A percentile compares a stretch with the other conserved stretches of the same genome.
These are phyloP conservation scores for Nemania sp. DNA, from an alignment of 2,329 filamentous ascomycete genomes.

Conservation along the genomic window DNA sequence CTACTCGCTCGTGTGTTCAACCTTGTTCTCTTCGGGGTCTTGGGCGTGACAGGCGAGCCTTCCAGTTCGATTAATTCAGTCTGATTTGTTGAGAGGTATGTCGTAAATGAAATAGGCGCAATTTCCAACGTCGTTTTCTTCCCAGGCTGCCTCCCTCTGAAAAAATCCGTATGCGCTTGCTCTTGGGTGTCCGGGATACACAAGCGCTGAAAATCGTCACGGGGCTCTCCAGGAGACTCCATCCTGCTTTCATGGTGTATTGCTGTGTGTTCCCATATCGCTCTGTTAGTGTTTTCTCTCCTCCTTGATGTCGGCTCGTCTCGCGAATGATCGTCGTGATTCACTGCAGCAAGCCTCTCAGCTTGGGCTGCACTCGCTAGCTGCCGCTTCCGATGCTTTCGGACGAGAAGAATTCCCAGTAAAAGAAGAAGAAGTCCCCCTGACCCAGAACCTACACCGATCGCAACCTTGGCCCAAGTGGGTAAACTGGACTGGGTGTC, in stretches of 20 bases:
- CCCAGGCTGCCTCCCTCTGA: background rate
- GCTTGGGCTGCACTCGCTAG: background rate
- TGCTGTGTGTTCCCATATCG: too few relatives aligned
- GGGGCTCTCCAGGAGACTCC: background rate
- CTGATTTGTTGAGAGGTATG: background rate
- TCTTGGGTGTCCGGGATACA: background rate
- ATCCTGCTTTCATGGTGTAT: too few relatives aligned
- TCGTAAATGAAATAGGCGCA: background rate
- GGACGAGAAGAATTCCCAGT: background rate
- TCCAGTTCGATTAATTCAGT: background rate
- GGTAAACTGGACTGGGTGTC: background rate
- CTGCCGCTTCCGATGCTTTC: background rate
- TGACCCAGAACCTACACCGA: conserved; percentile 3
- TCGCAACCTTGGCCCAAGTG: background rate
- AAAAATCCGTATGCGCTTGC: background rate
- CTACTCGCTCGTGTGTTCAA: conserved; percentile 6
- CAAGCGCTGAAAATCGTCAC: background rate
- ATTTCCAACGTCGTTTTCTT: background rate
- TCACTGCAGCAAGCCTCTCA: background rate
- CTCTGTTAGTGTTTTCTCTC: background rate
- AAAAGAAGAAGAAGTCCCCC: conserved; percentile 1
- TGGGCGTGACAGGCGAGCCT: background rate
- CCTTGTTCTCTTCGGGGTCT: background rate
- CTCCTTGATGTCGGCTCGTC: background rate
- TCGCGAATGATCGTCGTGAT: background rate